Evolutionary conservation across 2,329 filamentous ascomycete species (phyloP).

Genomic region (Colletotrichum tofieldiae): DNA sequence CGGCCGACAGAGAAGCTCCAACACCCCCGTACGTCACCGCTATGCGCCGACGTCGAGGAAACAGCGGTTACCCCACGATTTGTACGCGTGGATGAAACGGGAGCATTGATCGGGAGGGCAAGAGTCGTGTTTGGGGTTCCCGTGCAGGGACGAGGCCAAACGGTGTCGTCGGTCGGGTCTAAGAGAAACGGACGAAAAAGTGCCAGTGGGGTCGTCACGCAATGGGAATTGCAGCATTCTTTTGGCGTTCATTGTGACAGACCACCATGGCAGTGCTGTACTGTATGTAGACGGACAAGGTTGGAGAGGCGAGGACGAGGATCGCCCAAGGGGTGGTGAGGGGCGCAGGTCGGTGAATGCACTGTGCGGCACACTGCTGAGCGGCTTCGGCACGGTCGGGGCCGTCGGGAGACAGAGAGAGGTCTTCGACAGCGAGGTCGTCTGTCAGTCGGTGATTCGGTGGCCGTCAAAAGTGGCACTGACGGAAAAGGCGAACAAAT

Average conservation of each 20-base stretch:
- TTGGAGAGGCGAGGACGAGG: neutral
- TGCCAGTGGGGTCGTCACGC: no score
- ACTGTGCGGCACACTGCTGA: constrained; percentile 26
- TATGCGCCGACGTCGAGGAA: neutral
- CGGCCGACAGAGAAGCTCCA: constrained; percentile 1
- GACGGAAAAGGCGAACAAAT: constrained; percentile 5
- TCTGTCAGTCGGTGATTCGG: neutral
- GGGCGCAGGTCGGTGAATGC: neutral
- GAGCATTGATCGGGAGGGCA: constrained; percentile 40
- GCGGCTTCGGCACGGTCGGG: constrained; percentile 31
- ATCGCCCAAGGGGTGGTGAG: neutral
- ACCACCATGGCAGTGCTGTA: neutral
- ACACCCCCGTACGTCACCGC: constrained; percentile 24
- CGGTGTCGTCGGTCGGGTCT: constrained; percentile 7
- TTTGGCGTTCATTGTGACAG: neutral
- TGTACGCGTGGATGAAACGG: constrained; percentile 34
- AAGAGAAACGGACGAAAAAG: constrained; percentile 5
- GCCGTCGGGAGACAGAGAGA: neutral
- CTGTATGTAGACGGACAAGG: neutral
- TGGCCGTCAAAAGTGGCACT: neutral
- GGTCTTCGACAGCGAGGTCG: neutral
- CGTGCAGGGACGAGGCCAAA: constrained; percentile 27
- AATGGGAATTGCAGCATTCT: neutral
- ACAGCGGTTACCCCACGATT: constrained; percentile 22
- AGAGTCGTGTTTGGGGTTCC: constrained; percentile 39